Conservation (phyloP, 768 basidiomycete species). For the Tulasnella sp. region DNA sequence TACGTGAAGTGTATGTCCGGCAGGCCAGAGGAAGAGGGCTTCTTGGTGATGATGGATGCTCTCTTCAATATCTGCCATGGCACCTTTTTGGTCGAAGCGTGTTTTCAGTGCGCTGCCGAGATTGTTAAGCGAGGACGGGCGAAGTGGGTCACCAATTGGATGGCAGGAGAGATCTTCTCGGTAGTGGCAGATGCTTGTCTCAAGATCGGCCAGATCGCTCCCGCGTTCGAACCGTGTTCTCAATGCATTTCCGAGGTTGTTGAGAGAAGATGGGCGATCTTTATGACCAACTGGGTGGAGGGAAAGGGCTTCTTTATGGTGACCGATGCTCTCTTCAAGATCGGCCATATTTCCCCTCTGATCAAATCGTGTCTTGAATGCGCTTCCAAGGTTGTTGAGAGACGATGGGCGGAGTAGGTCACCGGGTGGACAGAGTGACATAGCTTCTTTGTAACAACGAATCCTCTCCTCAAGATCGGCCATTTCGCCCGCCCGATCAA, state of each 20-base stretch:
- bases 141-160: neutral
- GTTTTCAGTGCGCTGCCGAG: neutral
- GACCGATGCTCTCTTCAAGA: slow-evolving; percentile 3
- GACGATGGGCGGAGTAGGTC: slow-evolving; percentile 2
- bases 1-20: neutral
- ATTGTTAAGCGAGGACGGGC: neutral
- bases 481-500: neutral
- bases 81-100: neutral
- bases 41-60: neutral
- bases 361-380: neutral
- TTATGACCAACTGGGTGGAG: slow-evolving; percentile 5
- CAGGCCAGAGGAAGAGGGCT: neutral
- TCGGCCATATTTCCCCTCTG: slow-evolving; percentile 3
- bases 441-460: slow-evolving; percentile 15
- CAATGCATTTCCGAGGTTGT: slow-evolving; percentile 6
- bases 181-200: neutral
- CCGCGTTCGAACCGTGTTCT: neutral
- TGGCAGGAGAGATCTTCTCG: neutral
- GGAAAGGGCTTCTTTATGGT: neutral
- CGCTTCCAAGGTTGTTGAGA: slow-evolving; percentile 14
- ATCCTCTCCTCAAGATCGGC: slow-evolving; percentile 23
- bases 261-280: slow-evolving; percentile 3
- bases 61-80: neutral
- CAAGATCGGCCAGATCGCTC: too few relatives aligned
- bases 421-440: neutral